These are phyloP conservation scores for Pyrenopolyporus hunteri DNA, from an alignment of 495 filamentous ascomycete genomes.

Conservation along the genomic window DNA sequence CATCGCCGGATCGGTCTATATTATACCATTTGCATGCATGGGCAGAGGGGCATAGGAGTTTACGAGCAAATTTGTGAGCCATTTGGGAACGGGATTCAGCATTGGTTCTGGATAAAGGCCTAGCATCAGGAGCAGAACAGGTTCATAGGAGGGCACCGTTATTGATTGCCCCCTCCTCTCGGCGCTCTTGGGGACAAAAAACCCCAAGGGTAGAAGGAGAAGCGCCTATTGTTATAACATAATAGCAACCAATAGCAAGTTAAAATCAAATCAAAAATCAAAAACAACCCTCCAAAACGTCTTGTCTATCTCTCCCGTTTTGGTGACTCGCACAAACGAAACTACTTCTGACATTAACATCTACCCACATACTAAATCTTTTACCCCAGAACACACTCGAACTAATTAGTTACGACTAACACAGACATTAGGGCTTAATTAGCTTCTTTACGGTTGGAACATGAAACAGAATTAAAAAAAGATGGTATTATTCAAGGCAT, in stretches of 20 bases:
- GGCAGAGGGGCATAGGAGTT: conserved; percentile 34
- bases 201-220: conserved; percentile 15
- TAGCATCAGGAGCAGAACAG: conserved; percentile 30
- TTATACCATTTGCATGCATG: conserved; percentile 46
- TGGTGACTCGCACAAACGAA: conserved; percentile 18
- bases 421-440: conserved; percentile 19
- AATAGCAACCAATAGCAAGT: conserved; percentile 26
- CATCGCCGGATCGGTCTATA: conserved; percentile 36
- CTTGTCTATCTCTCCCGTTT: neutral
- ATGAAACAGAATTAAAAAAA: too few relatives aligned
- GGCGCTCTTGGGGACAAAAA: conserved; percentile 33
- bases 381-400: neutral
- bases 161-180: conserved; percentile 40
- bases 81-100: conserved; percentile 16
- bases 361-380: neutral
- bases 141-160: conserved; percentile 40
- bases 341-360: too few relatives aligned
- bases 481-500: too few relatives aligned
- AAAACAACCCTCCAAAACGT: conserved; percentile 12
- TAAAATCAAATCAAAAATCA: conserved; percentile 21
- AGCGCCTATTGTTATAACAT: conserved; percentile 24
- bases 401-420: conserved; percentile 28
- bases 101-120: conserved; percentile 33
- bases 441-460: conserved; percentile 17
- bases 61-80: conserved; percentile 23